Base-by-base conservation (phyloP, 208 protist species). In the Angomonas deanei region DNA sequence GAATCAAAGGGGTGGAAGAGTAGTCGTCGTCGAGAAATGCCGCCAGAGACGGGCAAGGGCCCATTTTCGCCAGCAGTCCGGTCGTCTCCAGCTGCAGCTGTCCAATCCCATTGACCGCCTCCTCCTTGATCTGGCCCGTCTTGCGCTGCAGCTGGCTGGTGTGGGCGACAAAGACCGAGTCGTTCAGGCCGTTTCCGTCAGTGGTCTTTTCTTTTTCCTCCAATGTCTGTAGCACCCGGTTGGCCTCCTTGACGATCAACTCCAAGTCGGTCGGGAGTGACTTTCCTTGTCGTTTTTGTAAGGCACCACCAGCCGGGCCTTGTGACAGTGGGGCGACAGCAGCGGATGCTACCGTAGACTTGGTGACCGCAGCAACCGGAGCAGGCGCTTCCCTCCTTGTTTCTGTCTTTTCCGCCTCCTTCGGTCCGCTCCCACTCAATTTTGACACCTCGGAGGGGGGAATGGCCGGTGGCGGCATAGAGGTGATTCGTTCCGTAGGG, bases 11-110 rank as follows among this genome's bases (percentile, higher is more conserved):
- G 17, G 70, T 78, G 23, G 33, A 36, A 13, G 65, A 28, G 61
- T 77, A 73, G 32, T 78, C 56, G 15, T 52, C 56, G n/a, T 71
- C 70, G 11, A 86, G 65, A 24, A 69, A 23, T 24, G 66, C 66
- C 1, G 79, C 68, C 4, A 86, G 33, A 0, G 68, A 65, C 2
- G 64, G 15, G 36, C 78, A 72, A 3, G 74, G 66, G 4, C 59
- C 68, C 19, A 84, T 66, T 3, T 78, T 52, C 30, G 46, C 31
- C 56, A 84, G 34, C 38, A 62, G 61, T 4, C 62, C 48, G n/a
- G 74, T 84, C 24, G 70, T 32, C 13, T 38, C 1, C 52, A 74
- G 52, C 49, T 84, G 78, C 21, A 78, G 46, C 0, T 66, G 53
- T 4, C 62, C 55, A 1, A 56, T 64, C 24, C 59, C 58, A 0